Evolutionary conservation across 2,329 filamentous ascomycete genomes (phyloP).

Genomic region (Aspergillus luchuensis): DNA sequence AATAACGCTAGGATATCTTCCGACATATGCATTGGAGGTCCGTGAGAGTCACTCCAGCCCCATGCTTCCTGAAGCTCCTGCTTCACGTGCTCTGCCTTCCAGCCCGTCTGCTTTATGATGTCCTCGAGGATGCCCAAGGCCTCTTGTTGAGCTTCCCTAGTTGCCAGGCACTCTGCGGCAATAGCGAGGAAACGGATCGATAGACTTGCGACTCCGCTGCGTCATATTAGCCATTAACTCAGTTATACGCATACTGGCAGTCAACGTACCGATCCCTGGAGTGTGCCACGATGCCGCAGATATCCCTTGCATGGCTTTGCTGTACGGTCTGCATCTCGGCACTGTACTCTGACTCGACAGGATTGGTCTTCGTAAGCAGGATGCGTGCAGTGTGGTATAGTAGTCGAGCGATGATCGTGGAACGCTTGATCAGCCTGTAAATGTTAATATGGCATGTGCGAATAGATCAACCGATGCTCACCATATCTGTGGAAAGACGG

Average conservation of each 20-base stretch:
- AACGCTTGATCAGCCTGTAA: slow-evolving; percentile 74
- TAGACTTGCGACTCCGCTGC: slow-evolving; percentile 71
- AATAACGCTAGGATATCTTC: slow-evolving; percentile 19
- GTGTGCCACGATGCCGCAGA: slow-evolving; percentile 87
- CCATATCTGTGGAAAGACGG: slow-evolving; percentile 85
- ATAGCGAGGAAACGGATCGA: slow-evolving; percentile 78
- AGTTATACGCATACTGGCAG: not conserved
- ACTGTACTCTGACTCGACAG: slow-evolving; percentile 60
- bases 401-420: slow-evolving; percentile 77
- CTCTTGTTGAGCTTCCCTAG: slow-evolving; percentile 74
- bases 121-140: slow-evolving; percentile 74
- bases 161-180: slow-evolving; percentile 70
- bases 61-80: slow-evolving; percentile 73
- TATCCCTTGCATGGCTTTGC: slow-evolving; percentile 74
- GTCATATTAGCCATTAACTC: not conserved
- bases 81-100: slow-evolving; percentile 73
- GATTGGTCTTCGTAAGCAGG: slow-evolving; percentile 77
- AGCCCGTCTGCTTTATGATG: slow-evolving; percentile 75
- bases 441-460: slow-evolving; percentile 7
- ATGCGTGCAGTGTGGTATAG: slow-evolving; percentile 89
- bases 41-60: slow-evolving; percentile 63
- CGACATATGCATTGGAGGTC: slow-evolving; percentile 24
- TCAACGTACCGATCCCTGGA: slow-evolving; percentile 67
- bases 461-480: slow-evolving; percentile 44
- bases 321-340: slow-evolving; percentile 71